These are phyloP conservation scores for Pestalotiopsis sp. DNA, from an alignment of 2,329 filamentous ascomycete species.

Conservation along the genomic window DNA sequence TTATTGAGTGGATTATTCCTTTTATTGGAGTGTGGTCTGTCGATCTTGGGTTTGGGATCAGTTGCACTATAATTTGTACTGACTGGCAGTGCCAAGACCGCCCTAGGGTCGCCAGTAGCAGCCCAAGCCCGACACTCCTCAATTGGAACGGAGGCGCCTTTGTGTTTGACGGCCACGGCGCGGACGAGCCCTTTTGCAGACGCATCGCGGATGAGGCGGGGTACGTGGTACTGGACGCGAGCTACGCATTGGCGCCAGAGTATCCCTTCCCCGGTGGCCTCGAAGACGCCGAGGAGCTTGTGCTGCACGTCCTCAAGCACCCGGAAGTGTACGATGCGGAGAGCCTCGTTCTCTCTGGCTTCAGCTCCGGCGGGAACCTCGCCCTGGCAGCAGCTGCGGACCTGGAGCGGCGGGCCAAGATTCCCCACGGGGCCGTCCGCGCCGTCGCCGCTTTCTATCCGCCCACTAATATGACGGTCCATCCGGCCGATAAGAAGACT, in stretches of 20 bases:
- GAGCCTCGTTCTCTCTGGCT: slow-evolving; percentile 46
- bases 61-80: neutral
- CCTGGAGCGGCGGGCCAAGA: neutral
- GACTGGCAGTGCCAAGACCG: neutral
- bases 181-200: slow-evolving; percentile 40
- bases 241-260: slow-evolving; percentile 44
- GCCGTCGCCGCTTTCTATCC: slow-evolving; percentile 52
- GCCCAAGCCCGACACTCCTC: slow-evolving; percentile 30
- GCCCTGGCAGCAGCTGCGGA: slow-evolving; percentile 33
- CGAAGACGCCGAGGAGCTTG: slow-evolving; percentile 38
- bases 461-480: slow-evolving; percentile 31
- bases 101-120: neutral
- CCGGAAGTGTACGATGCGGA: slow-evolving; percentile 32
- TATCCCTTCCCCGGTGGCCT: slow-evolving; percentile 38
- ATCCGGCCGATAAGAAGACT: slow-evolving; percentile 30
- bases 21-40: neutral
- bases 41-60: too few relatives aligned
- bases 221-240: slow-evolving; percentile 30
- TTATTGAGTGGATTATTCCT: neutral
- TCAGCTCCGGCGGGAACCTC: slow-evolving; percentile 48
- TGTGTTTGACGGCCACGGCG: slow-evolving; percentile 37
- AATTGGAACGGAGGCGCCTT: slow-evolving; percentile 41
- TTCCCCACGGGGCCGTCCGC: slow-evolving; percentile 47
- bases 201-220: slow-evolving; percentile 29
- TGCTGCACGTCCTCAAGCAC: slow-evolving; percentile 26